Evolutionary conservation across 768 basidiomycete species (phyloP), one percentile per base, ranked within the genome.

Genomic region (Suillus variegatus): DNA sequence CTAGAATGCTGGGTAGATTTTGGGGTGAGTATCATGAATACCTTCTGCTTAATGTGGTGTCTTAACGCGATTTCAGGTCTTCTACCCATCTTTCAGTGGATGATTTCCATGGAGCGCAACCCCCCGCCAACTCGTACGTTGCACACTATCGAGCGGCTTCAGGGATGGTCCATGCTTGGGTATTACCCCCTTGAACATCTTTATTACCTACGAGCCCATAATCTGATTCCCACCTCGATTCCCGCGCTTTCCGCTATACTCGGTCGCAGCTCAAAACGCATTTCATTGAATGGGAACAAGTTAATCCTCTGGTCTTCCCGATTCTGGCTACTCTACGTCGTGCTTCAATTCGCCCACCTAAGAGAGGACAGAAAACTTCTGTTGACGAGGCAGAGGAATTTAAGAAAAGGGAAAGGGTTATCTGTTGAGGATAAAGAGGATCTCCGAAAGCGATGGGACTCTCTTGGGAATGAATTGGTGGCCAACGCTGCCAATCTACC

Each of bases 161-260:
- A 94, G 73, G 92, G 78, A 44, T 76, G 84, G 79, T 78, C 89
- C 2, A 93, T 94, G 91, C 80, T 94, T 13, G 84, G 80, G 1
- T 94, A 90, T 78, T 94, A 90, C 71, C 93, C 91, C 1, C 81
- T 94, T 55, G 91, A 94, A 70, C 91, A 93, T 67, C 75, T 93
- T 32, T 87, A 82, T 69, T 94, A 91, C 72, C 80, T 94, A 65
- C 73, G 82, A 44, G 79, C 84, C 3, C 86, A 90, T 67, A 80
- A 82, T 20, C 78, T 93, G 62, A 83, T 92, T 41, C 88, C 90
- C 16, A 66, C 84, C 1, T 76, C 79, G n/a, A 69, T 90, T 54
- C 77, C 85, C 10, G 78, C 82, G n/a, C 75, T 85, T 18, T 63
- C 75, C 14, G 79, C 83, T 18, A 63, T 85, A 36, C 71, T 85